These are phyloP conservation scores for Saccharomycopsis synnaedendra DNA, from an alignment of 805 yeast genomes.

Conservation along the genomic window DNA sequence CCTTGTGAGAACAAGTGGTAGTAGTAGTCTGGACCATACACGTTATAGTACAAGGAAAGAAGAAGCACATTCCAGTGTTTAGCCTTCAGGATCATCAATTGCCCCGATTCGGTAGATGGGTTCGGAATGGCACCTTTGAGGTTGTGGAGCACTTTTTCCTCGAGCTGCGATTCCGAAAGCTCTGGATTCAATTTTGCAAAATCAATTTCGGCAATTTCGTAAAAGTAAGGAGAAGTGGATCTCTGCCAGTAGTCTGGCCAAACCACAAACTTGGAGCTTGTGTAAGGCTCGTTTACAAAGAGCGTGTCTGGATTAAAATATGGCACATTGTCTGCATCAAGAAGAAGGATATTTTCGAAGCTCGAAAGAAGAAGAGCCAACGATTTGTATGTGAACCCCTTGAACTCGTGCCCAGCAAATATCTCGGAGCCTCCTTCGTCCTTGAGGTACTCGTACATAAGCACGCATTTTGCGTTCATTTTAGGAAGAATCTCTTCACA, in stretches of 20 bases:
- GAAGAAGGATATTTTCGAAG: constrained; percentile 57
- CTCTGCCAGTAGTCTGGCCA: constrained; percentile 72
- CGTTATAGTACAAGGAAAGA: constrained; percentile 52
- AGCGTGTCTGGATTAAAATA: constrained; percentile 47
- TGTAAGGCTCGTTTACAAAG: constrained; percentile 32
- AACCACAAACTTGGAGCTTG: constrained; percentile 33
- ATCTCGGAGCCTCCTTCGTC: constrained; percentile 38
- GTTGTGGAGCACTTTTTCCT: constrained; percentile 39
- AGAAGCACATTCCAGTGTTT: constrained; percentile 47
- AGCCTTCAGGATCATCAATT: constrained; percentile 48
- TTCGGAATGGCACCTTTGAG: constrained; percentile 55
- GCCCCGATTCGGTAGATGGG: constrained; percentile 62
- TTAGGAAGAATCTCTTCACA: constrained; percentile 55
- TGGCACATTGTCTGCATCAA: constrained; percentile 74
- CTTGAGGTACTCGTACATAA: constrained; percentile 45
- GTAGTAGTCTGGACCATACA: constrained; percentile 54
- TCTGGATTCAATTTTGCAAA: constrained; percentile 21
- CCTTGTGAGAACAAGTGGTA: constrained; percentile 64
- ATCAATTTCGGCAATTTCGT: constrained; percentile 37
- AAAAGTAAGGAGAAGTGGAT: constrained; percentile 50
- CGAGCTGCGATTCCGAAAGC: constrained; percentile 18
- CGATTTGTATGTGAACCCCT: constrained; percentile 60
- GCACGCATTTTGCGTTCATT: constrained; percentile 56
- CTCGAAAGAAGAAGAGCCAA: constrained; percentile 62
- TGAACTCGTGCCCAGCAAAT: constrained; percentile 36